Evolutionary conservation across 257 asterid species (phyloP).

Genomic region (Eustoma russellianum): DNA sequence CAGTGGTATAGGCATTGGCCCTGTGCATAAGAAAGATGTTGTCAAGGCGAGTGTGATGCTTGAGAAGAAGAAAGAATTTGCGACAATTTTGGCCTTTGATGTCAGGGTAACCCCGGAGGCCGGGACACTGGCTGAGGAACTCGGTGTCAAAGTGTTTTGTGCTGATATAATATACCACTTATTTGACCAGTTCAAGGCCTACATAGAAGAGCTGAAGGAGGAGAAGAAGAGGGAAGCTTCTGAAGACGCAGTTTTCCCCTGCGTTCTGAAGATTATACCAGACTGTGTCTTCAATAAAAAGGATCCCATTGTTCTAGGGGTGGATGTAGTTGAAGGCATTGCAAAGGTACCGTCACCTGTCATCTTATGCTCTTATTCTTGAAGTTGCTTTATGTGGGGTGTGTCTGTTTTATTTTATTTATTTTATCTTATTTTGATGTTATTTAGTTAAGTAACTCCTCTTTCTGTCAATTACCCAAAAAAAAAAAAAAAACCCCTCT

Average conservation of each 20-base stretch:
- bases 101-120: constrained; percentile 91
- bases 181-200: constrained; percentile 92
- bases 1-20: constrained; percentile 95
- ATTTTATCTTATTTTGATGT: background rate
- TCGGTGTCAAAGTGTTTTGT: constrained; percentile 70
- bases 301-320: constrained; percentile 96
- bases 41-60: constrained; percentile 99
- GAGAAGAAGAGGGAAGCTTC: constrained; percentile 88
- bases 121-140: constrained; percentile 83
- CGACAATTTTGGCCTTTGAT: constrained; percentile 87
- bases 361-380: background rate
- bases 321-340: constrained; percentile 75
- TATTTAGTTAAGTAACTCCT: too few relatives aligned
- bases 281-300: constrained; percentile 78
- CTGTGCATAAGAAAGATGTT: constrained; percentile 88
- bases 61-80: constrained; percentile 91
- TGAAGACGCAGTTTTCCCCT: constrained; percentile 94
- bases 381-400: too few relatives aligned
- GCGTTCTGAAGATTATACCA: constrained; percentile 86
- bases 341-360: constrained; percentile 42
- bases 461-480: too few relatives aligned
- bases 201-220: constrained; percentile 86
- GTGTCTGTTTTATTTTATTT: too few relatives aligned
- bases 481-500: too few relatives aligned
- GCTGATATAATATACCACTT: constrained; percentile 91